Percentiles rank a stretch among this genome's conserved stretches.
Conservation (phyloP, 805 yeast genomes). For the Scheffersomyces ergatensis region DNA sequence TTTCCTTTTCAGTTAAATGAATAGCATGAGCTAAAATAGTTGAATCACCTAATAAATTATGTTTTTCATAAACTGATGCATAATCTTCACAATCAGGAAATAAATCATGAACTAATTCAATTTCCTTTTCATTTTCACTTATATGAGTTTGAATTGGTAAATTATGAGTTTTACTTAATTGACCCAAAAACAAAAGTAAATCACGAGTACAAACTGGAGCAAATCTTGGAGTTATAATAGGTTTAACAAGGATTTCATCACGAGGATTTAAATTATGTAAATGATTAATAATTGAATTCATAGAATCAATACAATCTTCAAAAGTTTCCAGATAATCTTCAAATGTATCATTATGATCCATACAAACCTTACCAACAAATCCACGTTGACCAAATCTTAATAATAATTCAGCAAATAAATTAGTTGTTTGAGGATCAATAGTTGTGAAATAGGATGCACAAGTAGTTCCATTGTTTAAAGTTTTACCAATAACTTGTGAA, state of each 20-base stretch:
- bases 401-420: conserved; percentile 71
- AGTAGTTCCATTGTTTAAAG: conserved; percentile 82
- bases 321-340: conserved; percentile 69
- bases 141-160: conserved; percentile 87
- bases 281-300: conserved; percentile 55
- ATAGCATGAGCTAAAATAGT: conserved; percentile 91
- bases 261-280: conserved; percentile 52
- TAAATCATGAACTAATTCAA: conserved; percentile 64
- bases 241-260: conserved; percentile 51
- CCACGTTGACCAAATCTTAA: conserved; percentile 77
- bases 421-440: conserved; percentile 73
- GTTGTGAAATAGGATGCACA: conserved; percentile 92
- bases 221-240: conserved; percentile 88
- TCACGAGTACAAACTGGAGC: conserved; percentile 81
- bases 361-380: conserved; percentile 88
- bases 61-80: conserved; percentile 72
- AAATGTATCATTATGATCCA: conserved; percentile 68
- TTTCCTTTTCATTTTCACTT: conserved; percentile 76
- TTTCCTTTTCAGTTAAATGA: conserved; percentile 67
- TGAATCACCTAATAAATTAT: conserved; percentile 54
- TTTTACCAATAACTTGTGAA: conserved; percentile 60
- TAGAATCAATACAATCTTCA: conserved; percentile 54
- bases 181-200: conserved; percentile 62
- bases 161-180: conserved; percentile 42
- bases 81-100: conserved; percentile 73